phyloP scores from a whole-genome alignment of 495 filamentous ascomycete genomes.

The Xylaria venustula region DNA sequence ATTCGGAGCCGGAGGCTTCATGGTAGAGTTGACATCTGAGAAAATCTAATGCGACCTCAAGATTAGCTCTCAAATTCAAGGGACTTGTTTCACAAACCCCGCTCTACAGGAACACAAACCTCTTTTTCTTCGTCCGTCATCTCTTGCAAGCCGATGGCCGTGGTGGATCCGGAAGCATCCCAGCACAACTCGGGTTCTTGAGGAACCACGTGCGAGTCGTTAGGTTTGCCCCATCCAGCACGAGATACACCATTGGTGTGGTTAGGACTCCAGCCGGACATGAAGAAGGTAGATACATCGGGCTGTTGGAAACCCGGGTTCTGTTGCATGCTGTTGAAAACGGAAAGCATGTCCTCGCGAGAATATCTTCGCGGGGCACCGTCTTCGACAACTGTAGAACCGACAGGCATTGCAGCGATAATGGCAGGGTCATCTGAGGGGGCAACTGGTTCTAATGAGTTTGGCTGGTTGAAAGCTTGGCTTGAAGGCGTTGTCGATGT shows the following conservation, averaged over 20 bases:
- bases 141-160: constrained; percentile 70
- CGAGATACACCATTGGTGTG: constrained; percentile 59
- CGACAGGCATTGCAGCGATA: constrained; percentile 28
- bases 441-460: constrained; percentile 45
- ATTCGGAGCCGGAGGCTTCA: constrained; percentile 78
- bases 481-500: constrained; percentile 59
- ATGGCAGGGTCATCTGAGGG: constrained; percentile 34
- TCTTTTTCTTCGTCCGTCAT: constrained; percentile 84
- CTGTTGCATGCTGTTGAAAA: constrained; percentile 63
- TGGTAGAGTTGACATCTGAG: constrained; percentile 84
- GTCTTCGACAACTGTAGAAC: constrained; percentile 44
- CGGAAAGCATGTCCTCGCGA: constrained; percentile 76
- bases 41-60: constrained; percentile 61
- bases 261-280: constrained; percentile 74
- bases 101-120: too few species aligned
- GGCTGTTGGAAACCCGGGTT: constrained; percentile 51
- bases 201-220: constrained; percentile 61
- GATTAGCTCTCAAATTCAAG: constrained; percentile 21
- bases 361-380: constrained; percentile 58
- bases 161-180: constrained; percentile 72
- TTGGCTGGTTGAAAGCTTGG: constrained; percentile 60
- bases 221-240: constrained; percentile 74
- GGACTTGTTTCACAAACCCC: too few species aligned
- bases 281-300: constrained; percentile 65
- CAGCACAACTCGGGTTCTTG: constrained; percentile 82